Evolutionary conservation across 805 yeast species (phyloP).

Genomic region (Yarrowia alimentaria): DNA sequence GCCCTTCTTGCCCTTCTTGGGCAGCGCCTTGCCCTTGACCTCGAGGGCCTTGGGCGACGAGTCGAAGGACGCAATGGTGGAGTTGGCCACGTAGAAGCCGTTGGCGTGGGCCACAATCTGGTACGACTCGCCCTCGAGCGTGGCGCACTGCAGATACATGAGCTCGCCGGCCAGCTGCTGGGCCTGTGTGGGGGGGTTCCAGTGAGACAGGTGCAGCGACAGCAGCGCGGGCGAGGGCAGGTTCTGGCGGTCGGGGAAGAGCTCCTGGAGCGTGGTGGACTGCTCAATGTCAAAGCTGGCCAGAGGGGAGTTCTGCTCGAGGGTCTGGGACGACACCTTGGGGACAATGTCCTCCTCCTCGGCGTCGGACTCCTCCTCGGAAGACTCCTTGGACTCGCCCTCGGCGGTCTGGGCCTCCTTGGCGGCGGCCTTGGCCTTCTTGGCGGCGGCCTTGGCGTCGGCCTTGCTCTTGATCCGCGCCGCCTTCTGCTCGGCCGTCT

Average conservation of each 20-base stretch:
- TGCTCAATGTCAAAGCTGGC: conserved; percentile 26
- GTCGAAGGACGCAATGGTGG: conserved; percentile 67
- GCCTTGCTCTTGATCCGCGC: too few species aligned
- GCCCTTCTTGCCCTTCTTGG: conserved; percentile 36
- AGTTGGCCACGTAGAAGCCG: conserved; percentile 78
- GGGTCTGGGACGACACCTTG: conserved; percentile 31
- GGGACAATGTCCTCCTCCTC: conserved; percentile 29
- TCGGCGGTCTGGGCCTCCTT: conserved; percentile 27
- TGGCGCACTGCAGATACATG: conserved; percentile 67
- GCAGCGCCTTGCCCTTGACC: conserved; percentile 26
- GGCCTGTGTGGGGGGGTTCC: conserved; percentile 80
- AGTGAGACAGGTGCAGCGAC: conserved; percentile 69
- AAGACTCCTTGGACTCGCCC: conserved; percentile 26
- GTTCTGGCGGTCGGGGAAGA: conserved; percentile 31
- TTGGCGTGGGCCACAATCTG: conserved; percentile 74
- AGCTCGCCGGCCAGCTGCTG: conserved; percentile 71
- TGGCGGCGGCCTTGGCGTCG: conserved; percentile 27
- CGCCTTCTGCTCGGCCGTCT: conserved; percentile 28
- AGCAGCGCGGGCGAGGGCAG: conserved; percentile 42
- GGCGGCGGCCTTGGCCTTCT: conserved; percentile 23
- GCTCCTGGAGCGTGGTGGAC: conserved; percentile 24
- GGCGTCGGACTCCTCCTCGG: conserved; percentile 12
- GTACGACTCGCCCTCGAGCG: conserved; percentile 76
- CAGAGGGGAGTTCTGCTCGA: conserved; percentile 40
- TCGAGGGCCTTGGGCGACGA: conserved; percentile 48